Evolutionary conservation across 768 basidiomycete genomes (phyloP).

Genomic region (Phylloporus sp.): DNA sequence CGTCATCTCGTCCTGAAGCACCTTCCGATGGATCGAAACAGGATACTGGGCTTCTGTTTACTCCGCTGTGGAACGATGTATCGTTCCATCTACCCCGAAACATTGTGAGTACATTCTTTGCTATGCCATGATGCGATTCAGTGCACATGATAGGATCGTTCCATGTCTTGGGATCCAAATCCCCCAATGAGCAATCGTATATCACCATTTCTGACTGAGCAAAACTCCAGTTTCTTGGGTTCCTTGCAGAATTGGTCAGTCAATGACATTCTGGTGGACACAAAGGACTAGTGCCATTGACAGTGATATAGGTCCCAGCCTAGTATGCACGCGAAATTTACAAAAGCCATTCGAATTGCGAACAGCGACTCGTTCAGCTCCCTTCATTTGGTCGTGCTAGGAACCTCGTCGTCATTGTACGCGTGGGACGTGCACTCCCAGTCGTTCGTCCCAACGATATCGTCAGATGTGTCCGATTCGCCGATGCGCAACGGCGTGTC

Average conservation of each 20-base stretch:
- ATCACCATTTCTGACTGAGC: slow-evolving; percentile 68
- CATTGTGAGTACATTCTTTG: slow-evolving; percentile 13
- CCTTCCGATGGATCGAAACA: background rate
- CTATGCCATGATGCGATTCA: slow-evolving; percentile 2
- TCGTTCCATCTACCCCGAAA: slow-evolving; percentile 2
- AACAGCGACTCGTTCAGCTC: slow-evolving; percentile 48
- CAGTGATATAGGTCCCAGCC: slow-evolving; percentile 45
- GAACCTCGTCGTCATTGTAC: slow-evolving; percentile 64
- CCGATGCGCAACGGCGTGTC: slow-evolving; percentile 53
- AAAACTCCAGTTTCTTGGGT: slow-evolving; percentile 47
- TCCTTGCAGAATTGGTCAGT: slow-evolving; percentile 60
- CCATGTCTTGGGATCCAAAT: slow-evolving; percentile 63
- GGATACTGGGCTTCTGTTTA: background rate
- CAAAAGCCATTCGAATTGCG: slow-evolving; percentile 42
- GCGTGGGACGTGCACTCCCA: slow-evolving; percentile 57
- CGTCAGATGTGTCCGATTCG: slow-evolving; percentile 34
- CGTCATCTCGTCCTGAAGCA: background rate
- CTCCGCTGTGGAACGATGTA: slow-evolving; percentile 19
- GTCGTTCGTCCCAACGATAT: slow-evolving; percentile 49
- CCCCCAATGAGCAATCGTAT: slow-evolving; percentile 31
- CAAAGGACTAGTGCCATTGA: background rate
- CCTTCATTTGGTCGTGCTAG: slow-evolving; percentile 56
- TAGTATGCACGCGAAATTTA: slow-evolving; percentile 36
- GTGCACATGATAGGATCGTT: slow-evolving; percentile 37
- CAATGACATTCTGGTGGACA: background rate